These are phyloP conservation scores for Cavenderia fasciculata DNA, from an alignment of 78 protist genomes.

Conservation along the genomic window DNA sequence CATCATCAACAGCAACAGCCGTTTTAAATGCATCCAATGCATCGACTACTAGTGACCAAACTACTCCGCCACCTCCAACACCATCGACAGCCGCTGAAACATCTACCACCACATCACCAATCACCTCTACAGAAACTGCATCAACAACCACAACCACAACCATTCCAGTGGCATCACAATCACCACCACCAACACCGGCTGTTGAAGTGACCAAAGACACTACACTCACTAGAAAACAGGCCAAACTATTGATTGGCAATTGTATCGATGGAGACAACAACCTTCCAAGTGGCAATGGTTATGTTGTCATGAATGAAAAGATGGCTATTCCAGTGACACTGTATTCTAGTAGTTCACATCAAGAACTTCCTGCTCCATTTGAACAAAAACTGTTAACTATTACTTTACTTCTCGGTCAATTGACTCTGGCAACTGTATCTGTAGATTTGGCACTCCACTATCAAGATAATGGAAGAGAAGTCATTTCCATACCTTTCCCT, in stretches of 20 bases:
- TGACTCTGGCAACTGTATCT: neutral
- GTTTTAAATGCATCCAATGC: neutral
- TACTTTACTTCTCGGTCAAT: constrained; percentile 19
- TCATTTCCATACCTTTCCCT: constrained; percentile 38
- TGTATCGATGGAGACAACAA: constrained; percentile 24
- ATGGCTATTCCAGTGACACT: constrained; percentile 6
- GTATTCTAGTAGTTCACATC: constrained; percentile 28
- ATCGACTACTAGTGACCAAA: neutral
- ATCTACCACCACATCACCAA: neutral
- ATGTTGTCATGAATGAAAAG: constrained; percentile 12
- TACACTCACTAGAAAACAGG: constrained; percentile 48
- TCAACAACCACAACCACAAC: neutral
- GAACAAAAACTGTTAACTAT: constrained; percentile 55
- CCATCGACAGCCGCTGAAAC: neutral
- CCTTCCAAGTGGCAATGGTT: constrained; percentile 27
- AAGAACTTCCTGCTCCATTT: constrained; percentile 10
- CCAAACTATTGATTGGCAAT: constrained; percentile 44
- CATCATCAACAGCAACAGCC: neutral
- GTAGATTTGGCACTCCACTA: constrained; percentile 62
- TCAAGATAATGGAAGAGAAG: constrained; percentile 17
- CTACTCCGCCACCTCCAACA: neutral
- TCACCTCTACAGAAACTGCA: neutral
- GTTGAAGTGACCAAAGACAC: neutral
- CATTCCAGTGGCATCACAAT: neutral
- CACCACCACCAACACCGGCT: neutral